Evolutionary conservation across 352 stramenopile genomes (phyloP).

Genomic region (Thraustochytrium striatum): DNA sequence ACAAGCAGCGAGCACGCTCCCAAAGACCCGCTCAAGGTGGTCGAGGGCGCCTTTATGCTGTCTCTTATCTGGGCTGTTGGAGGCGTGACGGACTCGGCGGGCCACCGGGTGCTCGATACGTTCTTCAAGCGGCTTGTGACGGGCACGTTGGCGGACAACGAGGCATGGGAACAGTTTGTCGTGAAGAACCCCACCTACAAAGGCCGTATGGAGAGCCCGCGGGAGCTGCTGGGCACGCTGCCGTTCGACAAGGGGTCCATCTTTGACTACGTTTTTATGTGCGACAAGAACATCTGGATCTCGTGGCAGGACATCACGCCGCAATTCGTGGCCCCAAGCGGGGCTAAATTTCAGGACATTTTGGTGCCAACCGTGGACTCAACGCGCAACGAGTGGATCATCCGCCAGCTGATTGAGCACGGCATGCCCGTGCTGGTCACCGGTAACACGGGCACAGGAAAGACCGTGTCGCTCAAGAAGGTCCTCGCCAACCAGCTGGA

Average conservation of each 20-base stretch:
- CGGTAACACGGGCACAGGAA: conserved; percentile 85
- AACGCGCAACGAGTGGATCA: conserved; percentile 82
- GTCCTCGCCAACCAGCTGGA: conserved; percentile 75
- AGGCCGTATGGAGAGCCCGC: neutral
- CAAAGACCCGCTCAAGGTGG: conserved; percentile 33
- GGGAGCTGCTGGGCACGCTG: conserved; percentile 30
- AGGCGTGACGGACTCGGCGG: conserved; percentile 78
- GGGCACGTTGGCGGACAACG: conserved; percentile 62
- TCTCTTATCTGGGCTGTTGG: conserved; percentile 83
- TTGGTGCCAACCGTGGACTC: conserved; percentile 90
- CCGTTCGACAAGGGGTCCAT: conserved; percentile 44
- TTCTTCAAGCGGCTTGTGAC: conserved; percentile 63
- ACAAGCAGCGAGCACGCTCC: conserved; percentile 16
- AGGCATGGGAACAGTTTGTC: conserved; percentile 42
- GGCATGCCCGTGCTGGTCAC: conserved; percentile 81
- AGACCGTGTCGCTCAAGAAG: conserved; percentile 86
- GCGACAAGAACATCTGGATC: conserved; percentile 45
- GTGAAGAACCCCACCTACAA: conserved; percentile 49
- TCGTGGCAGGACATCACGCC: conserved; percentile 44
- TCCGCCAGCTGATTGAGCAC: conserved; percentile 73
- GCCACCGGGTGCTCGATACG: conserved; percentile 69
- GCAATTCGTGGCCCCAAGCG: conserved; percentile 60
- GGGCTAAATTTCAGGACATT: conserved; percentile 84
- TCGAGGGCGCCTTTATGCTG: conserved; percentile 67
- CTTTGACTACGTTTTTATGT: conserved; percentile 49